A percentile compares a stretch with the other conserved stretches of the same genome.
Conservation (phyloP, 345 rosid species). For the Eucalyptus victrix region DNA sequence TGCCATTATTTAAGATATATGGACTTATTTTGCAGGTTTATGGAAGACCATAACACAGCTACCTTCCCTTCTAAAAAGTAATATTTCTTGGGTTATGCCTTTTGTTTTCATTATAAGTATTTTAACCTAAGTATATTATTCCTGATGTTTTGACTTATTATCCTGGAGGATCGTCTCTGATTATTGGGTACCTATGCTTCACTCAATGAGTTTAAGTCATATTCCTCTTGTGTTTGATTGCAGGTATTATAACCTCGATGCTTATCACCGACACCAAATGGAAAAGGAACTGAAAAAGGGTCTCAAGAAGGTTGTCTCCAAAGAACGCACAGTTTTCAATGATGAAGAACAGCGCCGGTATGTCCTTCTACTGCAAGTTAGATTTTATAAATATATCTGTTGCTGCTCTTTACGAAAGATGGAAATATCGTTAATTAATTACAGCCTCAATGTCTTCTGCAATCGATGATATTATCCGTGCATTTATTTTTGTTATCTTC, state of each 20-base stretch:
- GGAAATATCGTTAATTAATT: not conserved
- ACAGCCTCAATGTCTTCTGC: not conserved
- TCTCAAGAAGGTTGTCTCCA: conserved; percentile 34
- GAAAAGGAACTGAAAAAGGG: conserved; percentile 67
- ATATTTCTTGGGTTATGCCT: conserved; percentile 5
- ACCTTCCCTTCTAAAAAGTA: conserved; percentile 97
- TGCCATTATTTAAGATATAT: not conserved
- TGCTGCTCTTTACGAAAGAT: not conserved
- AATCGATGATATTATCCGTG: not conserved
- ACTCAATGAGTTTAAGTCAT: not conserved
- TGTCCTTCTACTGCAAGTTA: not conserved
- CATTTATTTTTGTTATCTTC: not conserved
- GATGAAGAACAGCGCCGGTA: conserved; percentile 97
- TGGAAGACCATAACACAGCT: conserved; percentile 98
- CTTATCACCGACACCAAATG: conserved; percentile 59
- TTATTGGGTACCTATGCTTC: not conserved
- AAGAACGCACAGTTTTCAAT: conserved; percentile 83
- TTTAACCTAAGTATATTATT: not conserved
- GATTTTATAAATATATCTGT: not conserved
- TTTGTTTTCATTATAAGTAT: not conserved
- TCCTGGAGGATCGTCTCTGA: not conserved
- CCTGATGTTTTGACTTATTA: not conserved
- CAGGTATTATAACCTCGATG: conserved; percentile 89
- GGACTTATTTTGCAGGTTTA: conserved; percentile 40
- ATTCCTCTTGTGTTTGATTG: not conserved